Base-by-base conservation (phyloP, 345 rosid species). In the Mangifera indica region DNA sequence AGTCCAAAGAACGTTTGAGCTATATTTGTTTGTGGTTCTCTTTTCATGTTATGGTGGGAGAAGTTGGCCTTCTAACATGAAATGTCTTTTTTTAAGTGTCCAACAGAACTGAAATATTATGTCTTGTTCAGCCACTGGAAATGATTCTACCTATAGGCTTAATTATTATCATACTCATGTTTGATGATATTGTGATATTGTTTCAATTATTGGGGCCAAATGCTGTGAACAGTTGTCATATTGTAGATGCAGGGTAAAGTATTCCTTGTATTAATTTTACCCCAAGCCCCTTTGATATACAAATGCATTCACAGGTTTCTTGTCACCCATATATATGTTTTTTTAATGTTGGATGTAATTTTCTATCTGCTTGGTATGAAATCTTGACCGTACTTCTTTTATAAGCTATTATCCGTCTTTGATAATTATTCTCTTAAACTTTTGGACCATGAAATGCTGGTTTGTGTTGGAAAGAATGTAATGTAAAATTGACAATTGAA, bases 401-500 rank as follows among this genome's bases (percentile, higher is more conserved):
- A 9, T 12, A 51, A 26, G 8, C 53, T 66, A 51, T 18, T 29
- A 4, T 51, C 3, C 10, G 9, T 29, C 70, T 66, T 20, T 66
- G 24, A 51, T 2, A 63, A 44, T 10, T 60, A 15, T 60, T 32
- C 20, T 8, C 3, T 20, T 67, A 22, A 54, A 67, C 17, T 20
- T 44, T 20, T 29, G 3, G 32, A 54, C 29, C 7, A 18, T 53
- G 17, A 20, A 26, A 18, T 67, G 21, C 21, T n/a, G 20, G 63
- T 58, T 45, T 48, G 44, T 70, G 63, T 54, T 69, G 72, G 18
- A 66, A 56, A 55, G 18, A 69, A 69, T 22, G 61, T 40, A 9
- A 6, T 37, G 37, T 37, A 5, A 9, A 37, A 37, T 37, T 9
- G 7, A 37, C 42, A 37, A 37, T 37, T 37, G 42, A 37, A 37